Base-by-base conservation (phyloP, 495 filamentous ascomycete genomes). In the Penicillium parvum region DNA sequence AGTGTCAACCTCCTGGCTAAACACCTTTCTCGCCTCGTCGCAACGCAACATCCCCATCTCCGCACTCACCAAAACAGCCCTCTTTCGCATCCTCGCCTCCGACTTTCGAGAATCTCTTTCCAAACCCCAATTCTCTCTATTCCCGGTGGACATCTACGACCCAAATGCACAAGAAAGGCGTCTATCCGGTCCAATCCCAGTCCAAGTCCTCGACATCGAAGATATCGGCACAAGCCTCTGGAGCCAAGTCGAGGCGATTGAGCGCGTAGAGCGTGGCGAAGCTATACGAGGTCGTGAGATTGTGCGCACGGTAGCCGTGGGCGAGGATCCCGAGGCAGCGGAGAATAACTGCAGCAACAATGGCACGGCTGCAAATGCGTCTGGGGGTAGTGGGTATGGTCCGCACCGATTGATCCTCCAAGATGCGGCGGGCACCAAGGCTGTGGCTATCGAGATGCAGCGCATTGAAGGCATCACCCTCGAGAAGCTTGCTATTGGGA, bases 201-300 rank as follows among this genome's bases (percentile, higher is more conserved):
- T 92, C 5, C 92, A 98, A 59, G 79, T 96, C 0, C 62, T 95
- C 0, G 88, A 88, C 33, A 75, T 96, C 12, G 85, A 90, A 53
- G 90, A 96, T 54, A 71, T 97, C 28, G 75, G 81, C 10, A 75
- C 74, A 10, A 86, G 83, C 52, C 72, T 83, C 15, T 90, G 89
- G 85, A 82, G 84, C 52, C 86, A 95, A 53, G 77, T 95, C 27
- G 90, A 96, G 53, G 79, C 79, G 15, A 73, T 97, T 17, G 92
- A 98, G 61, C 81, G 85, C 32, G 68, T 80, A 7, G 85, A 90
- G 59, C 74, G 90, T 6, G 91, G 91, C 2, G 92, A 97, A 62
- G 78, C 76, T 25, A 86, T 83, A 7, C 76, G 83, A 18, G 92
- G 92, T 1, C 61, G 89, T 5, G 87, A 96, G 62, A 78, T 96